A percentile compares a stretch with the other conserved stretches of the same genome.
Evolutionary conservation across 441 rosid genomes (phyloP).

Genomic region (Populus hybrid): DNA sequence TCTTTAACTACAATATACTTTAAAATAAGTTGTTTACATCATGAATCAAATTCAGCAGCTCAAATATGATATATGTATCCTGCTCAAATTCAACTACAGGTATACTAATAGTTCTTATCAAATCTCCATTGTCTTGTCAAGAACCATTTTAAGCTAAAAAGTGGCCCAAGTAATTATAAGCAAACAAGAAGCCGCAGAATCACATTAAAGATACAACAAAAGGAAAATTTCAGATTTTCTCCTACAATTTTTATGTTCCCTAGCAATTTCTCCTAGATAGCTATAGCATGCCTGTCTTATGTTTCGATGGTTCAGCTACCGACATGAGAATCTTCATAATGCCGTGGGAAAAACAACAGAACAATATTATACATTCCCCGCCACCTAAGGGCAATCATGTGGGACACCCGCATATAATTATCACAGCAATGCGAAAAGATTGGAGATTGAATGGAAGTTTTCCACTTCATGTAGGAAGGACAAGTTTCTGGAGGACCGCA

Average conservation of each 20-base stretch:
- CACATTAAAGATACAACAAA: too few species aligned
- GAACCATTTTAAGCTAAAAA: neutral
- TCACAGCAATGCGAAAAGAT: conserved; percentile 14
- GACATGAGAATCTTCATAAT: conserved; percentile 7
- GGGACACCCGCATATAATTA: conserved; percentile 19
- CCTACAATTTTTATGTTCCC: too few species aligned
- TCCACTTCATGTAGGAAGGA: conserved; percentile 28
- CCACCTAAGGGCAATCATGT: conserved; percentile 11
- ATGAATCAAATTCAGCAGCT: neutral
- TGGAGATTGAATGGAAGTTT: conserved; percentile 9
- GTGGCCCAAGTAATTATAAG: neutral
- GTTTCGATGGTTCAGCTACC: conserved; percentile 9
- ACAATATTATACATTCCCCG: neutral
- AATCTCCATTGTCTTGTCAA: neutral
- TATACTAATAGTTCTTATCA: neutral
- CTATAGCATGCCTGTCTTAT: neutral
- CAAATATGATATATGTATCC: neutral
- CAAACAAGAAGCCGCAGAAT: neutral
- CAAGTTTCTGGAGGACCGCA: conserved; percentile 16
- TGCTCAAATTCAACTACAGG: neutral
- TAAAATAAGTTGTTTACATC: neutral
- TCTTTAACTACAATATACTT: neutral
- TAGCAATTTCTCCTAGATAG: neutral
- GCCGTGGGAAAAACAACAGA: conserved; percentile 5
- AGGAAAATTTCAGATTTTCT: neutral